These are phyloP conservation scores for Truncatella angustata DNA, from an alignment of 2,329 filamentous ascomycete genomes.

Conservation along the genomic window DNA sequence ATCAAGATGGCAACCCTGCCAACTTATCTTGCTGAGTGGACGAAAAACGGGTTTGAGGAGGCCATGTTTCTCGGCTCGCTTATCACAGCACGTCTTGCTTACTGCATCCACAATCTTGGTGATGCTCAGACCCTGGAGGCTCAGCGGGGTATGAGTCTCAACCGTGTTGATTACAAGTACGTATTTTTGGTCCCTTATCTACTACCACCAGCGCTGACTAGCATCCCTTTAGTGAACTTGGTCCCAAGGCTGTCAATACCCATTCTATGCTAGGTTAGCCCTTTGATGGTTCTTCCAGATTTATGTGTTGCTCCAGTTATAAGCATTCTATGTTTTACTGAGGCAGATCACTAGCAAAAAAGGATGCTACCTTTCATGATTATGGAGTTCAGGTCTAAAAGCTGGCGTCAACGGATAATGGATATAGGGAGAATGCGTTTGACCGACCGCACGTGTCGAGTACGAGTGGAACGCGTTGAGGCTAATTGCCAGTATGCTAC, in stretches of 20 bases:
- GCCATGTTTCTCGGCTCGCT: conserved; percentile 84
- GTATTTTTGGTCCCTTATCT: conserved; percentile 22
- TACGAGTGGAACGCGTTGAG: not conserved
- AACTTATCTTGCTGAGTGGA: conserved; percentile 89
- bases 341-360: not conserved
- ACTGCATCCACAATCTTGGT: conserved; percentile 58
- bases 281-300: not conserved
- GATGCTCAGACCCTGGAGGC: conserved; percentile 50
- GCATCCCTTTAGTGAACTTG: conserved; percentile 45
- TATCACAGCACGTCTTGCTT: conserved; percentile 68
- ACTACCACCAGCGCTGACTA: conserved; percentile 14
- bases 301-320: not conserved
- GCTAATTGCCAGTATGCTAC: not conserved
- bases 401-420: not conserved
- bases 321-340: not conserved
- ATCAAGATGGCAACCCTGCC: conserved; percentile 78
- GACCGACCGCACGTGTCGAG: not conserved
- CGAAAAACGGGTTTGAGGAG: conserved; percentile 76
- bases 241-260: conserved; percentile 51
- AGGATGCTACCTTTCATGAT: not conserved
- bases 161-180: conserved; percentile 61
- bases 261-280: conserved; percentile 51
- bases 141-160: conserved; percentile 56
- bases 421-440: not conserved
- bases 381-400: not conserved